Conservation (phyloP, 106 monocot species). For the Posidonia australis region DNA sequence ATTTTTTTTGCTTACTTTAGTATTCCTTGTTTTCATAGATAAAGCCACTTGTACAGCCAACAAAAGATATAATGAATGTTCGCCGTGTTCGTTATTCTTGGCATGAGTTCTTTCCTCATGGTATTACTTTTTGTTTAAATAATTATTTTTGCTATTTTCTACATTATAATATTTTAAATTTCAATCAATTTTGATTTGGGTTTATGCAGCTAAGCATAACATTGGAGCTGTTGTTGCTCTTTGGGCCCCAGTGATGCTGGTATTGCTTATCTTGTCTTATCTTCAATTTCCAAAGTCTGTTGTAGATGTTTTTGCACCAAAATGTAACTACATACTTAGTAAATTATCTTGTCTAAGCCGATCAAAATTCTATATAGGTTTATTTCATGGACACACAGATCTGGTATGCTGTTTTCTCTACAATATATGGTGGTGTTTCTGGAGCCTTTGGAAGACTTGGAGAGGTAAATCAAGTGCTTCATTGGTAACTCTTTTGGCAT, state of each 20-base stretch:
- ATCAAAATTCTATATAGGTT: constrained; percentile 39
- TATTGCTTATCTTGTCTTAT: constrained; percentile 11
- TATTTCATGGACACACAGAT: constrained; percentile 99
- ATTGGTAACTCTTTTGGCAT: background rate
- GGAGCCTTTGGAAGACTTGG: constrained; percentile 94
- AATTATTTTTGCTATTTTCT: background rate
- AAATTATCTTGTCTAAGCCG: background rate
- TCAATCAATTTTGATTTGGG: constrained; percentile 3
- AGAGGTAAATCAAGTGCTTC: constrained; percentile 37
- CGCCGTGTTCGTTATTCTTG: constrained; percentile 70
- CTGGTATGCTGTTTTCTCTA: constrained; percentile 97
- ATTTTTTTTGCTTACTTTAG: background rate
- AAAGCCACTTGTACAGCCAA: constrained; percentile 77
- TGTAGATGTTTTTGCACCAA: background rate
- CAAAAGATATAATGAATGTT: constrained; percentile 94
- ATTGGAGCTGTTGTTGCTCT: constrained; percentile 76
- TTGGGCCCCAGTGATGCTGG: constrained; percentile 90
- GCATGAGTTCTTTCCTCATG: constrained; percentile 97
- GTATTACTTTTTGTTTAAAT: constrained; percentile 23
- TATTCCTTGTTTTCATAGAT: constrained; percentile 42
- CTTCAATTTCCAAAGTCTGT: background rate
- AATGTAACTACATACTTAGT: background rate
- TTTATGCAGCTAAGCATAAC: constrained; percentile 60
- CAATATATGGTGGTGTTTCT: constrained; percentile 84
- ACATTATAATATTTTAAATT: constrained; percentile 1